Evolutionary conservation across 768 basidiomycete species (phyloP).

Genomic region (Paxillus rubicundulus): DNA sequence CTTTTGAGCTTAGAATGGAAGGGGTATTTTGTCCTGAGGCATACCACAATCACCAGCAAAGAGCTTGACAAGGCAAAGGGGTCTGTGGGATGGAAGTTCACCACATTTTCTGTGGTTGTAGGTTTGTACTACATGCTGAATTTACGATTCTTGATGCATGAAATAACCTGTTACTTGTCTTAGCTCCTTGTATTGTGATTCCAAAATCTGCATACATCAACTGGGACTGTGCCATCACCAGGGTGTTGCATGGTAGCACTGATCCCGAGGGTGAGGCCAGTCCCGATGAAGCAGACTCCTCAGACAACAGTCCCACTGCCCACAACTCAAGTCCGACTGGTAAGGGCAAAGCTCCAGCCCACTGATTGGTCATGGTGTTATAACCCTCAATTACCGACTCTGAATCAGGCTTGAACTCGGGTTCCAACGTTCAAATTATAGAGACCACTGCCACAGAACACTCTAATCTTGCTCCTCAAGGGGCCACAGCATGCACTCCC

Average conservation of each 20-base stretch:
- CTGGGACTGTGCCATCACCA: background rate
- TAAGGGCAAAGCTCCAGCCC: background rate
- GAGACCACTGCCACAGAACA: background rate
- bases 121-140: background rate
- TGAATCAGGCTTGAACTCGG: background rate
- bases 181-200: background rate
- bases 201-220: background rate
- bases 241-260: background rate
- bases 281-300: background rate
- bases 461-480: no score
- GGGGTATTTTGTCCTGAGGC: background rate
- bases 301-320: background rate
- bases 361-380: background rate
- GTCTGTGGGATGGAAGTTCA: background rate
- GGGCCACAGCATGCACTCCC: background rate
- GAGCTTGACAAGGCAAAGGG: conserved; percentile 1
- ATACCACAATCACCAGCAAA: background rate
- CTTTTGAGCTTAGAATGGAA: background rate
- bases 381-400: background rate
- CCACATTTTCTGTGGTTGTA: background rate
- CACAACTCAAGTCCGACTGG: background rate
- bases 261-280: background rate
- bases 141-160: background rate
- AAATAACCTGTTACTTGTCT: background rate
- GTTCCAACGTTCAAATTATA: background rate